Evolutionary conservation across 805 yeast species (phyloP), one percentile per base, ranked within the genome.

Genomic region (Blastobotrys parvus): DNA sequence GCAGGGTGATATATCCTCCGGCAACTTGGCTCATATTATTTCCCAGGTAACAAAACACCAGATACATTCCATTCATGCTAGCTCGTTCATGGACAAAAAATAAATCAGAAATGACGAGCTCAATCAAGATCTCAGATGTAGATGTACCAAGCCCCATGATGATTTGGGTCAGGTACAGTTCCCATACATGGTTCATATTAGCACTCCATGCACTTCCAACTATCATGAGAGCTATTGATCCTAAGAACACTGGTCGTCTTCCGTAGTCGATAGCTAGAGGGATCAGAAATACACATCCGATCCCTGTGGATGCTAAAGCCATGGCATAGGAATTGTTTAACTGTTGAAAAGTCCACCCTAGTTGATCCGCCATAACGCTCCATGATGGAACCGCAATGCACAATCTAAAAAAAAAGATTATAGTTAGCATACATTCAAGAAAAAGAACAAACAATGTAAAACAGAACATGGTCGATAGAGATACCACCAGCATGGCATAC

Each of bases 1-100:
- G 40, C 35, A 49, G 50, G 2, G 56, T 47, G 33, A 54, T 51
- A 25, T 45, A 43, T 11, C 58, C 58, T 27, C 54, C 57, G n/a
- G 54, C 48, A 7, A 54, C 47, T 10, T 45, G 45, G 13, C 50
- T 51, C 41, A 54, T 42, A 25, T 46, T 51, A 25, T 54, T 49
- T 7, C 57, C 58, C 10, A 54, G 29, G 11, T 53, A 54, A 13
- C 51, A 51, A 6, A 54, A 51, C n/a, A 54, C 46, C 38, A 54
- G 38, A 38, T 47, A 54, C 17, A 54, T 47, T 8, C 53, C 50
- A 23, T 51, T 46, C 56, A 51, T 50, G 30, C 53, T 41, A 2
- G 57, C 58, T 22, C 57, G 38, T 31, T 51, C 54, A 35, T 54
- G 58, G 11, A 54, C 53, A 23, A 47, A 54, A 34, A 53, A 53